Percentiles rank a stretch among this genome's conserved stretches.
These are phyloP conservation scores for Aureobasidium sp. DNA, from an alignment of 2,329 filamentous ascomycete species.

Conservation along the genomic window DNA sequence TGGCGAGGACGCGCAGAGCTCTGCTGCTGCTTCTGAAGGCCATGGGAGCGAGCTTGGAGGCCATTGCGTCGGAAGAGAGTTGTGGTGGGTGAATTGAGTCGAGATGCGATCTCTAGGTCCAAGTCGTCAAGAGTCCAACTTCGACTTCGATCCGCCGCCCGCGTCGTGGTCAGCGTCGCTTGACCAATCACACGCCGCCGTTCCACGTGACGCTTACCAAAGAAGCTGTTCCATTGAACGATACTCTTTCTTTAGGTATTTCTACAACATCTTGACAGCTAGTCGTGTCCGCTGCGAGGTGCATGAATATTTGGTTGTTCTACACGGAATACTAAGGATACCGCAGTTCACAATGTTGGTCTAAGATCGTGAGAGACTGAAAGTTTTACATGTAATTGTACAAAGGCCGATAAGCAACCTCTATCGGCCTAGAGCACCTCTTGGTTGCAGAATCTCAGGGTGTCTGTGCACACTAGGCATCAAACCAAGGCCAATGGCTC, in stretches of 20 bases:
- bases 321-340: background rate
- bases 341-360: background rate
- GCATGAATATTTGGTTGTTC: too few relatives aligned
- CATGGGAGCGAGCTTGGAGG: constrained; percentile 70
- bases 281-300: background rate
- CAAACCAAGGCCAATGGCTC: constrained; percentile 79
- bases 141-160: constrained; percentile 6
- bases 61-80: constrained; percentile 49
- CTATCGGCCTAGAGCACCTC: background rate
- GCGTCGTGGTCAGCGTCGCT: background rate
- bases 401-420: background rate
- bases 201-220: background rate
- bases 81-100: background rate
- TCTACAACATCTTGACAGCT: background rate
- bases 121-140: constrained; percentile 9
- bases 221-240: background rate
- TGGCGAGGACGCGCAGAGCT: constrained; percentile 52
- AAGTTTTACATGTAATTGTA: background rate
- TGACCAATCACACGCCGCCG: background rate
- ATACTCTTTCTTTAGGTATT: background rate
- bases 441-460: constrained; percentile 58
- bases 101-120: constrained; percentile 3
- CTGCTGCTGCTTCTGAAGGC: constrained; percentile 62
- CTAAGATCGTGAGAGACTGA: too few relatives aligned
- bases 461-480: constrained; percentile 88